Evolutionary conservation across 208 protist species (phyloP).

Genomic region (Dictyostelium gargantuum): DNA sequence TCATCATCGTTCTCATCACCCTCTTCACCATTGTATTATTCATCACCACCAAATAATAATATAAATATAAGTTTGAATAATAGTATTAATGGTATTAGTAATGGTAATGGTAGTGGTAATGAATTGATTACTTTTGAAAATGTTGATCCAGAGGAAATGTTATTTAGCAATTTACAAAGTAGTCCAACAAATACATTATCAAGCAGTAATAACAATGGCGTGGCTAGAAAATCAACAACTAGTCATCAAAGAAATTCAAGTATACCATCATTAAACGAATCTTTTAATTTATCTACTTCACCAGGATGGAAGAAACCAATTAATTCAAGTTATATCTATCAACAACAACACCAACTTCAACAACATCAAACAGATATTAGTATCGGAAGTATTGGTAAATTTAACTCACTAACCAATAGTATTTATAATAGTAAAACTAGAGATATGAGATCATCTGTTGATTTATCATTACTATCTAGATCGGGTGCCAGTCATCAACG

Average conservation of each 20-base stretch:
- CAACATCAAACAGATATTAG: background rate
- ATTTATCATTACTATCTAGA: background rate
- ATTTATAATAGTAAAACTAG: slow-evolving; percentile 1
- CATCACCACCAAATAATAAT: background rate
- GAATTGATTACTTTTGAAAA: background rate
- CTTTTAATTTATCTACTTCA: background rate
- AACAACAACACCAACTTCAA: background rate
- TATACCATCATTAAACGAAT: background rate
- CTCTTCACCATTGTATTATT: background rate
- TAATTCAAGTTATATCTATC: background rate
- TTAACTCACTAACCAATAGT: background rate
- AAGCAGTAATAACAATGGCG: background rate
- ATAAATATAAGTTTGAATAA: background rate
- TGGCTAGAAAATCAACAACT: background rate
- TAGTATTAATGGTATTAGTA: background rate
- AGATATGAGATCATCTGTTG: slow-evolving; percentile 37
- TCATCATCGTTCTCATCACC: too few species aligned
- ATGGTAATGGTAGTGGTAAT: background rate
- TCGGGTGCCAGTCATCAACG: background rate
- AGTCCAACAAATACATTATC: background rate
- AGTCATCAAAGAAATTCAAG: background rate
- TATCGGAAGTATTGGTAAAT: background rate
- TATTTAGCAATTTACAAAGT: background rate
- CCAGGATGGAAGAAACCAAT: background rate
- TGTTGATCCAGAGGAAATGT: background rate